Evolutionary conservation across 805 yeast species (phyloP).

Genomic region (Hanseniaspora nectarophila): DNA sequence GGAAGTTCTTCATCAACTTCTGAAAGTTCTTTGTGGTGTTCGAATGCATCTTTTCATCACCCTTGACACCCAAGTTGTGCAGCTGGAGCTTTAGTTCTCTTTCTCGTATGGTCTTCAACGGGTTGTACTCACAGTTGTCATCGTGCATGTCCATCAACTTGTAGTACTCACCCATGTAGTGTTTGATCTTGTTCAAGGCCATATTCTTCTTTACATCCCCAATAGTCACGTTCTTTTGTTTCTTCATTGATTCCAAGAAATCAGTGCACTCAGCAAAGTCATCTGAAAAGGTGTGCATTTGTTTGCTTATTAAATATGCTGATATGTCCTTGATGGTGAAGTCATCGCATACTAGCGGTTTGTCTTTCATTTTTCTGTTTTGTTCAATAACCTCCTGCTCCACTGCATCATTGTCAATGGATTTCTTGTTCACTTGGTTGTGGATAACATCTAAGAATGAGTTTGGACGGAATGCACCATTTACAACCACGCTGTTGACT

Average conservation of each 20-base stretch:
- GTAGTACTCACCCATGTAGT: slow-evolving; percentile 39
- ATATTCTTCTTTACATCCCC: neutral
- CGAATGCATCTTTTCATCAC: slow-evolving; percentile 28
- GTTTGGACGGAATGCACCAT: neutral
- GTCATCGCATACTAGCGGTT: slow-evolving; percentile 1
- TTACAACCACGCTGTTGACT: neutral
- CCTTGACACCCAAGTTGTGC: slow-evolving; percentile 37
- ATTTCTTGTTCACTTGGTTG: neutral
- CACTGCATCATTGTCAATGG: neutral
- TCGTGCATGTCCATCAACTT: slow-evolving; percentile 35
- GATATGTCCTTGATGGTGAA: slow-evolving; percentile 24
- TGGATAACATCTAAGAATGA: neutral
- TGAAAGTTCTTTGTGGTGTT: slow-evolving; percentile 7
- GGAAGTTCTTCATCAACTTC: slow-evolving; percentile 12
- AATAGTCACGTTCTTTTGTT: neutral
- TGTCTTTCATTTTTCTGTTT: neutral
- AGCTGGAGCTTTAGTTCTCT: slow-evolving; percentile 40
- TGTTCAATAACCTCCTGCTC: neutral
- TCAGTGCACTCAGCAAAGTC: neutral
- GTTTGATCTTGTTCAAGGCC: slow-evolving; percentile 18
- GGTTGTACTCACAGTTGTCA: slow-evolving; percentile 60
- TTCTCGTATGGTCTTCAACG: slow-evolving; percentile 70
- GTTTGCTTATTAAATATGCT: slow-evolving; percentile 48
- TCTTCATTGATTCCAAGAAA: neutral
- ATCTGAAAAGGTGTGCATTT: neutral